These are phyloP conservation scores for Centaurea solstitialis DNA, from an alignment of 129 eudicot species.

Conservation along the genomic window DNA sequence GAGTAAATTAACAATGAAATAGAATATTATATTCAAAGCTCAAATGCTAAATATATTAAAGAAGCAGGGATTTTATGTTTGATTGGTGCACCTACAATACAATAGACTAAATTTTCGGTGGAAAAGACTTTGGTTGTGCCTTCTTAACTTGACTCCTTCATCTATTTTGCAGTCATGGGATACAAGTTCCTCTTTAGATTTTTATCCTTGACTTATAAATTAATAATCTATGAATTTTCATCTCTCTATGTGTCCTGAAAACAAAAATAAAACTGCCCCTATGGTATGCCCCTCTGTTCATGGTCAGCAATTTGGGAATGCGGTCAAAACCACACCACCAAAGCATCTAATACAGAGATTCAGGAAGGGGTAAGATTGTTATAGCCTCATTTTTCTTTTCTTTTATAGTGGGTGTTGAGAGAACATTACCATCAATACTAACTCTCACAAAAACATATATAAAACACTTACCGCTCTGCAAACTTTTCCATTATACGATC, in stretches of 20 bases:
- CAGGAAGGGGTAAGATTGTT: background rate
- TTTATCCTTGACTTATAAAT: background rate
- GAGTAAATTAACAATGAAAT: background rate
- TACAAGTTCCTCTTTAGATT: background rate
- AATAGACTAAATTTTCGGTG: background rate
- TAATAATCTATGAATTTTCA: no score
- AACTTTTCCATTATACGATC: slow-evolving; percentile 96
- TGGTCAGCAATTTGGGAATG: background rate
- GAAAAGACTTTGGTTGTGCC: background rate
- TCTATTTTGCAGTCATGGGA: background rate
- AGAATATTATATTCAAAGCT: background rate
- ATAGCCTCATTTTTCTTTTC: background rate
- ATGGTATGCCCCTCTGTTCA: background rate
- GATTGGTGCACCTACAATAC: background rate
- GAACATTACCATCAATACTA: background rate
- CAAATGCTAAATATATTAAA: background rate
- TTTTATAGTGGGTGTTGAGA: background rate
- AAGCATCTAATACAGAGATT: background rate
- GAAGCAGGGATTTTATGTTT: no score
- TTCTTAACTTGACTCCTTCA: background rate
- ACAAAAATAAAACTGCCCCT: no score
- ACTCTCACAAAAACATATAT: background rate
- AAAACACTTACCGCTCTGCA: slow-evolving; percentile 79
- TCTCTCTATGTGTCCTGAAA: background rate
- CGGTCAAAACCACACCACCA: background rate